Evolutionary conservation across 352 stramenopile genomes (phyloP).

Genomic region (Phytophthora sp.): DNA sequence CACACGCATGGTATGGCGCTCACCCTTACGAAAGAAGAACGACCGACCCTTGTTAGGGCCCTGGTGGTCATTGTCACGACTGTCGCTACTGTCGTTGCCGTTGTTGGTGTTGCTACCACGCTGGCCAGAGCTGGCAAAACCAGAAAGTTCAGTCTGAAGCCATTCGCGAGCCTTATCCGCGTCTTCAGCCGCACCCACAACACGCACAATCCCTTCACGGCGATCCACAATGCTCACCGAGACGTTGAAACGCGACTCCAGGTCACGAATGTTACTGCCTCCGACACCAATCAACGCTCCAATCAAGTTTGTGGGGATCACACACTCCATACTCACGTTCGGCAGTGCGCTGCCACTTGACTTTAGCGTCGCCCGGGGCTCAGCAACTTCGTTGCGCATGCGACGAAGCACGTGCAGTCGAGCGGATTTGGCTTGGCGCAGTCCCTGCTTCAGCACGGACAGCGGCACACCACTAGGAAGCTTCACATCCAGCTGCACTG

Average conservation of each 20-base stretch:
- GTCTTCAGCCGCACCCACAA: conserved; percentile 85
- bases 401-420: conserved; percentile 80
- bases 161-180: conserved; percentile 80
- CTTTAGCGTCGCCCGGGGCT: conserved; percentile 68
- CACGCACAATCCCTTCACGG: conserved; percentile 82
- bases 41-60: conserved; percentile 24
- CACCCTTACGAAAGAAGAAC: conserved; percentile 86
- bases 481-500: conserved; percentile 98
- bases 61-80: conserved; percentile 20
- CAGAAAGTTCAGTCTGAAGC: conserved; percentile 56
- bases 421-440: conserved; percentile 86
- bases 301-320: conserved; percentile 59
- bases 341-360: conserved; percentile 37
- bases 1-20: conserved; percentile 93
- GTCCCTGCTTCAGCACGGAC: conserved; percentile 81
- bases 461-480: conserved; percentile 88
- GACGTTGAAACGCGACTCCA: conserved; percentile 70
- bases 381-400: conserved; percentile 82
- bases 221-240: conserved; percentile 78
- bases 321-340: conserved; percentile 66
- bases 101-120: conserved; percentile 26
- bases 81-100: conserved; percentile 14
- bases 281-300: conserved; percentile 78
- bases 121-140: conserved; percentile 8
- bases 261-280: conserved; percentile 74